These are phyloP conservation scores for Lunasporangiospora selenospora DNA, from an alignment of 192 early-diverging fungal genomes.

Conservation along the genomic window DNA sequence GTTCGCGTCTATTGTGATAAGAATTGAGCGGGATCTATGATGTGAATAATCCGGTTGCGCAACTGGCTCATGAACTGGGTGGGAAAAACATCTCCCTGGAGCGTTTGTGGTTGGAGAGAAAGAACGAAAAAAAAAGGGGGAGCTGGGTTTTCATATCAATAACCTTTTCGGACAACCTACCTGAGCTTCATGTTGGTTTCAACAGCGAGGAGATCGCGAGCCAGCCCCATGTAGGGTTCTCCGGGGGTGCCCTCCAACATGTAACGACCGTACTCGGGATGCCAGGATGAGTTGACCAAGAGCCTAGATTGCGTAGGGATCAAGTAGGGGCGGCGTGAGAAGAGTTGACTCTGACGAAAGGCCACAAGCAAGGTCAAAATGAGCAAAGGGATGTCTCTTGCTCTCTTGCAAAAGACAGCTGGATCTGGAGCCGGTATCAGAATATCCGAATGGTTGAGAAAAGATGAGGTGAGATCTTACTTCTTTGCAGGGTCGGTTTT, in stretches of 20 bases:
- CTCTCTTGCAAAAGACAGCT: too few relatives aligned
- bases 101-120: too few relatives aligned
- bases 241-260: slow-evolving; percentile 98
- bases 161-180: slow-evolving; percentile 16
- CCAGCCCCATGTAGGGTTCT: slow-evolving; percentile 83
- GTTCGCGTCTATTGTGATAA: slow-evolving; percentile 60
- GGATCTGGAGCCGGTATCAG: too few relatives aligned
- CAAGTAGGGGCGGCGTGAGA: background rate
- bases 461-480: slow-evolving; percentile 42
- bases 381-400: too few relatives aligned
- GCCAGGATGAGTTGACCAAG: slow-evolving; percentile 80
- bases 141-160: background rate
- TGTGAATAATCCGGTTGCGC: background rate
- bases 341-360: slow-evolving; percentile 1
- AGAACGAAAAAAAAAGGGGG: background rate
- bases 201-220: slow-evolving; percentile 81
- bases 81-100: too few relatives aligned
- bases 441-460: too few relatives aligned
- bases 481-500: slow-evolving; percentile 52
- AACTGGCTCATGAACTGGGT: too few relatives aligned
- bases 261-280: slow-evolving; percentile 95
- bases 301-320: slow-evolving; percentile 43
- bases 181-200: slow-evolving; percentile 86
- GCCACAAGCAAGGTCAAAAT: too few relatives aligned
- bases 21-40: slow-evolving; percentile 19